These are phyloP conservation scores for Penicillium nordicum DNA, from an alignment of 2,329 filamentous ascomycete species.

Conservation along the genomic window DNA sequence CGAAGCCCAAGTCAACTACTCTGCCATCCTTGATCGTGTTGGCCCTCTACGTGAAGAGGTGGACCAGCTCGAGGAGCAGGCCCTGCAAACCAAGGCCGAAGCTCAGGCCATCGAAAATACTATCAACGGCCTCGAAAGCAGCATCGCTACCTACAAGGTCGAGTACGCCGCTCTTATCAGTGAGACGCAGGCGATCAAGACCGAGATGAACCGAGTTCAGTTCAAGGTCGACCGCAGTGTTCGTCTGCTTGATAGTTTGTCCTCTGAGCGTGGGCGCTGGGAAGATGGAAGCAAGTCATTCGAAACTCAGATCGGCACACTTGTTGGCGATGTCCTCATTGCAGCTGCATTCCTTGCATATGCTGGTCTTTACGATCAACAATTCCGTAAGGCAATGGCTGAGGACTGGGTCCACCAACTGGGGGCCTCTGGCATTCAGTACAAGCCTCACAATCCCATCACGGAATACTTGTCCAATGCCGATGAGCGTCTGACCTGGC, in stretches of 20 bases:
- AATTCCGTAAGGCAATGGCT: conserved; percentile 95
- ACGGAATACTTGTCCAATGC: conserved; percentile 96
- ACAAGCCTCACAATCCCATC: conserved; percentile 89
- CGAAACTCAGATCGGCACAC: conserved; percentile 93
- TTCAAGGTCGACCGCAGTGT: conserved; percentile 98
- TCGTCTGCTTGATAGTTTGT: conserved; percentile 86
- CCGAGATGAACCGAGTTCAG: conserved; percentile 92
- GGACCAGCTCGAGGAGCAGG: conserved; percentile 77
- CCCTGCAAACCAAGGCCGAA: conserved; percentile 87
- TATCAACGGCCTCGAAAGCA: conserved; percentile 77
- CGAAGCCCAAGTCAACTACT: conserved; percentile 92
- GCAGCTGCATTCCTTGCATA: conserved; percentile 98
- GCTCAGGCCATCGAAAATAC: conserved; percentile 88
- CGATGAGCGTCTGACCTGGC: conserved; percentile 92
- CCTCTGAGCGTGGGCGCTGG: conserved; percentile 90
- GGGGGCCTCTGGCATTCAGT: conserved; percentile 84
- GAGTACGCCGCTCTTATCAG: conserved; percentile 96
- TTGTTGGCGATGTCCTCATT: conserved; percentile 91
- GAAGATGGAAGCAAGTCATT: conserved; percentile 97
- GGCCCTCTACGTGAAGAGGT: conserved; percentile 92
- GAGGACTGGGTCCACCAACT: conserved; percentile 97
- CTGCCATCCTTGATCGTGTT: conserved; percentile 92
- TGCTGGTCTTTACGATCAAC: conserved; percentile 94
- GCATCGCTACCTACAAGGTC: conserved; percentile 90
- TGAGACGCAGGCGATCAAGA: conserved; percentile 94